Base-by-base conservation (phyloP, 495 filamentous ascomycete species). In the Penicillium simplicissimum region DNA sequence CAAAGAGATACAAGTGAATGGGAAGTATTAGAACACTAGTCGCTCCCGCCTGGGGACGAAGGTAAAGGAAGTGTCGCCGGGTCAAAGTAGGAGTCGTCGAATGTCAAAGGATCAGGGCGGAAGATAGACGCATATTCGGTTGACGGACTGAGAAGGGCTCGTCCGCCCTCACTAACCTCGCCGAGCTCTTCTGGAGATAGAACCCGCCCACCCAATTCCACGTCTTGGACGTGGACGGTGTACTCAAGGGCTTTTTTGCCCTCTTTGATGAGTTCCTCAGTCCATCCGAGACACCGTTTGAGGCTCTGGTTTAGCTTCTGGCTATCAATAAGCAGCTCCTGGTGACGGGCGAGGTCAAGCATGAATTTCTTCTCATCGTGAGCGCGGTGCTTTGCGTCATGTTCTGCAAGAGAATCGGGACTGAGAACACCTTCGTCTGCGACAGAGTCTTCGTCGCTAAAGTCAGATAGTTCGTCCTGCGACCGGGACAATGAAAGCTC, bases 301-400 rank as follows among this genome's bases (percentile, higher is more conserved):
- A 99, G 79, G 67, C 90, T 94, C 66, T 95, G 90, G 71, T 98
- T 98, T 77, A 98, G 91, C 73, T 90, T 94, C 68, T 96, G 91
- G 58, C 88, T 93, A 71, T 96, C 93, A 23, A 90, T 75, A 4
- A 98, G 83, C 2, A 98, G 79, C 65, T 93, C 88, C 60, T 92
- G 91, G 68, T 99, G 95, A 68, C 91, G 92, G 7, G 88, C 83
- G 13, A 99, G 82, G 72, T 99, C 95, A 17, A 96, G 76, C 57
- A 87, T 82, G 23, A 97, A 80, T 17, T 89, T 82, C 68, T 87
- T 87, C 69, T 95, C 90, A 64, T 97, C 95, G 31, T 76, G 71
- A 4, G 71, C 74, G 6, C 71, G 77, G 57, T 79, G 72, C 7
- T 70, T 71, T 3, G 70, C 73, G 51, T 83, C 80, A 38, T 79